Evolutionary conservation across 305 asterid genomes (phyloP).

Genomic region (Fraxinus dipetala): DNA sequence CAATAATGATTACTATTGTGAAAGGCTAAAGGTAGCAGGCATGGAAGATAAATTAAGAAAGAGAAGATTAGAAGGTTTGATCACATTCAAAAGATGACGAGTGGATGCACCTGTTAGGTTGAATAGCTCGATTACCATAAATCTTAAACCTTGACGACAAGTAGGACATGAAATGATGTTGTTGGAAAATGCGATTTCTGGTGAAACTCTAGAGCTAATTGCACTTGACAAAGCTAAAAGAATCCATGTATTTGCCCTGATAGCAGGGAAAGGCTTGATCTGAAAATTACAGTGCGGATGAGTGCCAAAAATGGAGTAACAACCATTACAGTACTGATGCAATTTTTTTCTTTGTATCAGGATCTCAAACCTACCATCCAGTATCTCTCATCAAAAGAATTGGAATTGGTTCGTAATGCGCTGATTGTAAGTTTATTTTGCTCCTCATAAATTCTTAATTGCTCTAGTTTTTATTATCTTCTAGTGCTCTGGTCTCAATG

Average conservation of each 20-base stretch:
- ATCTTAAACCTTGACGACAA: background rate
- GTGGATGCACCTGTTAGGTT: background rate
- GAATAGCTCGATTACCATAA: background rate
- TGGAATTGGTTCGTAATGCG: constrained; percentile 69
- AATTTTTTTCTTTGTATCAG: constrained; percentile 41
- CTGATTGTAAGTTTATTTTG: constrained; percentile 56
- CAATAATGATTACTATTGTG: background rate
- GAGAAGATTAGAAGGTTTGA: background rate
- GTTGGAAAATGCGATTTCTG: background rate
- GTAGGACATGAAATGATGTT: background rate
- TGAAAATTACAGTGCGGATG: background rate
- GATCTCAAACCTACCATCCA: constrained; percentile 73
- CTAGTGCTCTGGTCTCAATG: background rate
- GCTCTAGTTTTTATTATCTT: constrained; percentile 2
- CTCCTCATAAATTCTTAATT: background rate
- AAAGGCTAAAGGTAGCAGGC: constrained; percentile 4
- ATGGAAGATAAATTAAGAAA: background rate
- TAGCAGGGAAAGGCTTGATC: background rate
- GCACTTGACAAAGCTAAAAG: background rate
- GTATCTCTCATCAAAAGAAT: constrained; percentile 67
- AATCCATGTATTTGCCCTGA: background rate
- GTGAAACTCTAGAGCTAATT: background rate
- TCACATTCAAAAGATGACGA: background rate
- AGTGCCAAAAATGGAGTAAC: constrained; percentile 1
- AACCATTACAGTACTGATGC: background rate